Evolutionary conservation across 805 yeast species (phyloP).

Genomic region (Clavispora phyllophila): DNA sequence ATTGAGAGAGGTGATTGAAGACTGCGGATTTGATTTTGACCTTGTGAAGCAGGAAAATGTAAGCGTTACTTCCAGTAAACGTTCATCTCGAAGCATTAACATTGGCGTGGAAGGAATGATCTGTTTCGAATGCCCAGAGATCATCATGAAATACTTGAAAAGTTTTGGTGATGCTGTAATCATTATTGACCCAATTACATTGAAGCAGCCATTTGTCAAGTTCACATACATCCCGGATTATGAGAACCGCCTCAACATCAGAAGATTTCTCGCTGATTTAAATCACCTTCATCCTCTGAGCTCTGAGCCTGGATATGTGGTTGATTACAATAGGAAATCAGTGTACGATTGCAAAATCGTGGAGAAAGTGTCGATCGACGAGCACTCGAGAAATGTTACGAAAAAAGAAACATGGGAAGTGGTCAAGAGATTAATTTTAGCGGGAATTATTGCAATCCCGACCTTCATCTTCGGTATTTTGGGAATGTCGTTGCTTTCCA

Average conservation of each 20-base stretch:
- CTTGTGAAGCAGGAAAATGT: constrained; percentile 40
- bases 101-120: constrained; percentile 61
- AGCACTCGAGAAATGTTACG: constrained; percentile 50
- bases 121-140: constrained; percentile 65
- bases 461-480: constrained; percentile 66
- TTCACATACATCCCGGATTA: constrained; percentile 59
- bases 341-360: constrained; percentile 48
- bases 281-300: constrained; percentile 35
- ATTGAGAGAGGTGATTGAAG: constrained; percentile 52
- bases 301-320: constrained; percentile 14
- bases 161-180: constrained; percentile 55
- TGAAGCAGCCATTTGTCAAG: constrained; percentile 52
- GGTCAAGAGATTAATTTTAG: constrained; percentile 41
- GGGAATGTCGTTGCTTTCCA: constrained; percentile 58
- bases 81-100: constrained; percentile 50
- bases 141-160: constrained; percentile 44
- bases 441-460: constrained; percentile 56
- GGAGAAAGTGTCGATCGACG: constrained; percentile 56
- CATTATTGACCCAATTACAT: constrained; percentile 50
- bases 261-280: constrained; percentile 50
- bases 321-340: constrained; percentile 17
- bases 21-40: constrained; percentile 61
- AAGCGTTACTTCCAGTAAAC: constrained; percentile 44
- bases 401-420: constrained; percentile 44
- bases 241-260: constrained; percentile 44